These are phyloP conservation scores for Colletotrichum siamense DNA, from an alignment of 2,329 filamentous ascomycete species.

Conservation along the genomic window DNA sequence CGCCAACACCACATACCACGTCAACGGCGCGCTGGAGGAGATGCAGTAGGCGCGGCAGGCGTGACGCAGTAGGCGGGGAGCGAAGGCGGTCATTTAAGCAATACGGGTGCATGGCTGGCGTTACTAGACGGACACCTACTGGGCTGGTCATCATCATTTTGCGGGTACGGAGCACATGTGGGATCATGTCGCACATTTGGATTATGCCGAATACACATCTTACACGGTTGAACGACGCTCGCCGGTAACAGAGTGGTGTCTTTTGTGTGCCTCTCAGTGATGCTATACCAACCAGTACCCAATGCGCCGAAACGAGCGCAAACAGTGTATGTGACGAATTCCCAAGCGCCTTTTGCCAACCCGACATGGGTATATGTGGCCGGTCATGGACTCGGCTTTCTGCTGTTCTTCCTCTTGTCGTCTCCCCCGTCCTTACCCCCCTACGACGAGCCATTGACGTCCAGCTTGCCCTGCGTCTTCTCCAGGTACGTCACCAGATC, in stretches of 20 bases:
- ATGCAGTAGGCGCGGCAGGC: conserved; percentile 6
- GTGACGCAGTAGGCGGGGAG: conserved; percentile 5
- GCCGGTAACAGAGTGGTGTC: conserved; percentile 1
- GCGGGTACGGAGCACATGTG: background rate
- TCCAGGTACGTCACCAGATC: conserved; percentile 83
- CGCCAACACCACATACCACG: conserved; percentile 48
- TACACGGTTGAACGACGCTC: background rate
- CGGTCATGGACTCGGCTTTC: background rate
- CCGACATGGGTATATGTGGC: background rate
- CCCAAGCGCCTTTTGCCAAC: background rate
- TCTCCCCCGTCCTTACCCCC: background rate
- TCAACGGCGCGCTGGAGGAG: conserved; percentile 45
- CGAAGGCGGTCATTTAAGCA: background rate
- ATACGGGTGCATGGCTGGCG: background rate
- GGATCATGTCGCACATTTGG: background rate
- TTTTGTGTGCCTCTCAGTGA: background rate
- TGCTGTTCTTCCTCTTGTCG: background rate
- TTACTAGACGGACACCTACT: background rate
- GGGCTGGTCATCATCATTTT: background rate
- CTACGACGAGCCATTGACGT: conserved; percentile 43
- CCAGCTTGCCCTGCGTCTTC: conserved; percentile 70
- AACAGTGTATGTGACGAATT: background rate
- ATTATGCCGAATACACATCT: background rate
- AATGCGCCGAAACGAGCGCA: background rate
- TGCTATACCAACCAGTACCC: background rate